Percentiles rank a stretch among this genome's conserved stretches.
phyloP scores from a whole-genome alignment of 805 yeast genomes.

The Vanderwaltozyma polyspora region DNA sequence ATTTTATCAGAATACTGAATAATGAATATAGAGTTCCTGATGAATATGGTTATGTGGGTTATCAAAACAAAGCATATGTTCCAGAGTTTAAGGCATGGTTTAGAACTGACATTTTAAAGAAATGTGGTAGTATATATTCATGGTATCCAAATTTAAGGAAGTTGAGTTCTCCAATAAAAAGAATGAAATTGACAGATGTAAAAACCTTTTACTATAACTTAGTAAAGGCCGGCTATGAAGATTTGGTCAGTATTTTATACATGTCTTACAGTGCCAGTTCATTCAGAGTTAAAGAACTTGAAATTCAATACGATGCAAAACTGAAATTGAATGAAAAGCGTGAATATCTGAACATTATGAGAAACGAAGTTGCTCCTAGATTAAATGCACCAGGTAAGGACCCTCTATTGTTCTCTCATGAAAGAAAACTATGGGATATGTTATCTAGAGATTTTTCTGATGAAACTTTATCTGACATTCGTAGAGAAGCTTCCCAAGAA shows the following conservation, averaged over 20 bases:
- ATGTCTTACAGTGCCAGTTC: conserved; percentile 14
- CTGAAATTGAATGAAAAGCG: conserved; percentile 8
- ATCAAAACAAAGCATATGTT: conserved; percentile 34
- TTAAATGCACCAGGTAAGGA: conserved; percentile 20
- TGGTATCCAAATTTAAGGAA: conserved; percentile 6
- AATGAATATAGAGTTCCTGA: conserved; percentile 39
- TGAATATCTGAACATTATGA: conserved; percentile 6
- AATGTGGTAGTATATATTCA: conserved; percentile 9
- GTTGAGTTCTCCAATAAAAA: conserved; percentile 4
- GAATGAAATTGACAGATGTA: conserved; percentile 11
- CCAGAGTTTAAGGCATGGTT: conserved; percentile 52
- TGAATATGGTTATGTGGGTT: conserved; percentile 25
- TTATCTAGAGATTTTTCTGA: conserved; percentile 1
- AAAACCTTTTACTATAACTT: conserved; percentile 13
- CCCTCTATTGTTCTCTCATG: conserved; percentile 15
- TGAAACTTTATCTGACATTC: conserved; percentile 1
- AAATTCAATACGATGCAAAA: conserved; percentile 12
- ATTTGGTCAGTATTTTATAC: conserved; percentile 10
- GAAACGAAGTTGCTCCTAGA: conserved; percentile 6
- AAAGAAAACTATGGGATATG: conserved; percentile 14
- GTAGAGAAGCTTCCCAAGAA: conserved; percentile 4
- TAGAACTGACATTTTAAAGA: conserved; percentile 12
- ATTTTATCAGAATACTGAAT: conserved; percentile 30
- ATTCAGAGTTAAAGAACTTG: conserved; percentile 22
- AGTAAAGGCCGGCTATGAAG: conserved; percentile 7